Base-by-base conservation (phyloP, 768 basidiomycete species). In the Pleurotus cornucopiae region DNA sequence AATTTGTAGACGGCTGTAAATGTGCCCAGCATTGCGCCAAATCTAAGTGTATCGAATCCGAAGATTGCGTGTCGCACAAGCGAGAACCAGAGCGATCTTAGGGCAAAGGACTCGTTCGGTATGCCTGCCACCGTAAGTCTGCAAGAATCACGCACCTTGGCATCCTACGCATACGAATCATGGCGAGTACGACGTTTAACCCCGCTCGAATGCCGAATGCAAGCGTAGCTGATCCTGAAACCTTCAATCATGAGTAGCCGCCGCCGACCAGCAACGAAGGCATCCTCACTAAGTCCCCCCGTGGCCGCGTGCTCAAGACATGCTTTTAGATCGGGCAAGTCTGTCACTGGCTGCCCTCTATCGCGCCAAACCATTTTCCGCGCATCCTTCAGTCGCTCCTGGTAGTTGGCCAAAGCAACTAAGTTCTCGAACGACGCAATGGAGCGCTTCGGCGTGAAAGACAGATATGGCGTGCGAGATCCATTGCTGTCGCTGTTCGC, bases 11-110 rank as follows among this genome's bases (percentile, higher is more conserved):
- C 61, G 1, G 83, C 76, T 1, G 88, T 86, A 60, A 94, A 93
- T 0, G 86, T 82, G 18, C 85, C 89, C 38, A 98, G 75, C 92
- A 95, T 95, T 0, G 86, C 84, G 3, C 86, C 91, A 60, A 96
- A 95, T 16, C 94, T 76, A 64, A 88, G 80, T 0, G 91, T 86
- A 64, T 97, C 94, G 41, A 74, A 59, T 0, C 94, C 94, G 61
- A 97, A 90, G 44, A 96, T 74, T 0, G 93, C 94, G 72, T 83
- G 89, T 3, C 88, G 82, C 49, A 97, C 76, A 20, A 94, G 67
- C 3, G 81, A 69, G 6, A 89, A 70, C 7, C 88, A 82, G 54
- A 79, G 69, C n/a, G 82, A 73, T 63, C 90, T 94, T 62, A 4
- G 34, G 44, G 25, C 9, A 30, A 46, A 23, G 5, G 11, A 12